Base-by-base conservation (phyloP, 2,329 filamentous ascomycete species). In the Coccinonectria pachysandricola region DNA sequence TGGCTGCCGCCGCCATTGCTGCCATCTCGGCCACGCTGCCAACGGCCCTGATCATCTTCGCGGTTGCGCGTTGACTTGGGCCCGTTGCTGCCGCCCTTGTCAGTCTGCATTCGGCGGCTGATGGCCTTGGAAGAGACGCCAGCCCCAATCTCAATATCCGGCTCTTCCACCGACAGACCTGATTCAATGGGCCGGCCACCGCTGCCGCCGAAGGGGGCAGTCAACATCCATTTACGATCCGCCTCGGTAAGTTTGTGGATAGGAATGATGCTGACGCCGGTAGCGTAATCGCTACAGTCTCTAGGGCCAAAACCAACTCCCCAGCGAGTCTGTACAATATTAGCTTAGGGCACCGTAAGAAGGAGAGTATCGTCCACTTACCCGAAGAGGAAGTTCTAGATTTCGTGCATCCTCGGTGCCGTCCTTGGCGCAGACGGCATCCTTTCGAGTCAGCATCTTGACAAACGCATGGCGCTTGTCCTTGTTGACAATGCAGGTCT, bases 391-490 rank as follows among this genome's bases (percentile, higher is more conserved):
- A 43, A 81, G 71, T 26, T 84, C 79, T 5, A 78, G 68, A 32
- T 76, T 71, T 37, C 80, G 75, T 35, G 75, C 73, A 27, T 75
- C 76, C 53, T 95, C 87, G 76, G 96, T 94, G 26, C 77, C 83
- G 19, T 80, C 73, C 52, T 92, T 92, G 26, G 91, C 91, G 36
- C 55, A 64, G 32, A 93, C 70, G 9, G 91, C 88, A 54, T 94
- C 85, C 36, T 75, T 69, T 19, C 92, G 84, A 37, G 75, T 91
- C 41, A 91, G 72, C 91, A 98, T 98, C 61, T 98, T 98, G 48
- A 98, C 88, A 53, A 98, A 98, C 5, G 91, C 91, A 56, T 98
- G 91, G 11, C 91, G 82, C 61, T 96, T 98, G 49, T 98, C 91
- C 48, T 85, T 81, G 60, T 98, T 96, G 41, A 95, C 87, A 40